Conservation (phyloP, 1,139 yeast genomes). For the Waltiozyma sp. region DNA sequence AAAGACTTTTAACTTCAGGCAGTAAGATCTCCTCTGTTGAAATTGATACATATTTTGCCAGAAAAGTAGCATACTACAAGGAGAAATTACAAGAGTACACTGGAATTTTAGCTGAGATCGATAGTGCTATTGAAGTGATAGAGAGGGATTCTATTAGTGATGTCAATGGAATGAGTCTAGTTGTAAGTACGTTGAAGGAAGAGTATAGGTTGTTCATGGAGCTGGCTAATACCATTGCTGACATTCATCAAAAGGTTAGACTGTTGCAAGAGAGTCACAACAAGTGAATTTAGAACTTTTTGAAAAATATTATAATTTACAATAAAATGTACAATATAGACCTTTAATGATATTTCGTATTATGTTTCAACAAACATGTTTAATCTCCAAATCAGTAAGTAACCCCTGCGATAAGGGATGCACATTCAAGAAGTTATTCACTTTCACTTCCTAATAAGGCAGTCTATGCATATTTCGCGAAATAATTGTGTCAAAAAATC, state of each 20-base stretch:
- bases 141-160: conserved; percentile 41
- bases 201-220: conserved; percentile 86
- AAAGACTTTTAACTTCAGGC: conserved; percentile 59
- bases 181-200: conserved; percentile 61
- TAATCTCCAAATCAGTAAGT: too few relatives aligned
- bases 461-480: background rate
- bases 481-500: background rate
- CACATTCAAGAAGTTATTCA: too few relatives aligned
- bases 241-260: conserved; percentile 66
- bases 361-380: too few relatives aligned
- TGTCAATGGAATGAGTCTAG: conserved; percentile 41
- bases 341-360: too few relatives aligned
- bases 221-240: conserved; percentile 82
- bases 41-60: conserved; percentile 42
- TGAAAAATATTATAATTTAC: too few relatives aligned
- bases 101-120: conserved; percentile 56
- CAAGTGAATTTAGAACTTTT: background rate
- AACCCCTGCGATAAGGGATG: too few relatives aligned
- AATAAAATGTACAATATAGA: too few relatives aligned
- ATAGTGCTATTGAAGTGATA: conserved; percentile 62
- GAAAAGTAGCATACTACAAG: conserved; percentile 39
- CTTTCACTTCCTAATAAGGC: background rate
- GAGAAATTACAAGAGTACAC: conserved; percentile 59
- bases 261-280: conserved; percentile 11
- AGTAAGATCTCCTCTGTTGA: conserved; percentile 49